Conservation (phyloP, 495 filamentous ascomycete species). For the Podospora australis region DNA sequence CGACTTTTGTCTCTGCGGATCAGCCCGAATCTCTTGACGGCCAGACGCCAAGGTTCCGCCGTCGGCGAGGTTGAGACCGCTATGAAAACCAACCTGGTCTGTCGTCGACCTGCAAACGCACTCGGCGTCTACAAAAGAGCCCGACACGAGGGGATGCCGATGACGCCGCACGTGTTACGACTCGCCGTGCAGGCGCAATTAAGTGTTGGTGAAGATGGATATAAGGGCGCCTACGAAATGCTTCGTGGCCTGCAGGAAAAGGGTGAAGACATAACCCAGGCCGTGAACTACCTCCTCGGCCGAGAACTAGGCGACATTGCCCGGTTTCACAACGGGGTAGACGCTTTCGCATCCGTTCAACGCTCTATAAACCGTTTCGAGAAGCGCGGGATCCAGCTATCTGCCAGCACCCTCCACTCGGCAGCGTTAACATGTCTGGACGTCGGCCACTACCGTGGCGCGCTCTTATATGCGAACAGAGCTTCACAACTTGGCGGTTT, state of each 20-base stretch:
- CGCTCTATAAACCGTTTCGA: not conserved
- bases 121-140: slow-evolving; percentile 33
- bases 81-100: slow-evolving; percentile 30
- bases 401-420: slow-evolving; percentile 28
- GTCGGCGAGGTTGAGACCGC: slow-evolving; percentile 26
- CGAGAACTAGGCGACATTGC: slow-evolving; percentile 16
- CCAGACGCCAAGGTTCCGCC: slow-evolving; percentile 17
- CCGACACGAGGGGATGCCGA: slow-evolving; percentile 24
- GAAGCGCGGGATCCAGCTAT: slow-evolving; percentile 18
- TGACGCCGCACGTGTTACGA: slow-evolving; percentile 24
- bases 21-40: slow-evolving; percentile 13
- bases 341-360: not conserved
- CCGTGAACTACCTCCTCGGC: slow-evolving; percentile 27
- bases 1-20: slow-evolving; percentile 17
- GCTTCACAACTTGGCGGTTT: slow-evolving; percentile 25
- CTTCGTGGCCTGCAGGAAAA: slow-evolving; percentile 26
- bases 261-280: slow-evolving; percentile 28
- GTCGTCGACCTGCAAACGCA: slow-evolving; percentile 16
- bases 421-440: slow-evolving; percentile 30
- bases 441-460: slow-evolving; percentile 22
- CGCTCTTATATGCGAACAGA: slow-evolving; percentile 26
- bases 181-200: slow-evolving; percentile 38
- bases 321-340: not conserved
- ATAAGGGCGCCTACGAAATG: slow-evolving; percentile 22
- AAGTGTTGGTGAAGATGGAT: slow-evolving; percentile 8